Conservation (phyloP, 768 basidiomycete genomes). For the Termitomyces sp. region DNA sequence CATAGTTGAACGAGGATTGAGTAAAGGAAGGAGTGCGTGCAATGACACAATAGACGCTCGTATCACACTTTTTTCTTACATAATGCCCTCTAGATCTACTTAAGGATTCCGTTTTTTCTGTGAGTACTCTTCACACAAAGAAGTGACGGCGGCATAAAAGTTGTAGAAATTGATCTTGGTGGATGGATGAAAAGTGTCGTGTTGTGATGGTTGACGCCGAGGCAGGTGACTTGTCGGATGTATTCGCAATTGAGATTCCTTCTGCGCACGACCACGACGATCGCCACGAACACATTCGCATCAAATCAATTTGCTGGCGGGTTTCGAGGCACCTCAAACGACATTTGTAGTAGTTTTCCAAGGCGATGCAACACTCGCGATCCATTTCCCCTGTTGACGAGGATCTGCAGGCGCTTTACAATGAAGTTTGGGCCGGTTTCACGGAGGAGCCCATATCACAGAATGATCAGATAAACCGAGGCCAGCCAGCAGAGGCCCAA, state of each 20-base stretch:
- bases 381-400: conserved; percentile 51
- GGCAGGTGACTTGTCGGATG: conserved; percentile 15
- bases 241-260: conserved; percentile 9
- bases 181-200: background rate
- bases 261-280: conserved; percentile 24
- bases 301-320: background rate
- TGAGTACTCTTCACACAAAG: too few species aligned
- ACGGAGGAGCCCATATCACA: conserved; percentile 35
- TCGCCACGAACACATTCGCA: conserved; percentile 3
- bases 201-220: background rate
- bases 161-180: background rate
- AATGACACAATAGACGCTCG: conserved; percentile 7
- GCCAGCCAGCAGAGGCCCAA: conserved; percentile 24
- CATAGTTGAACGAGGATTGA: conserved; percentile 23
- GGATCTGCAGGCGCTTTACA: conserved; percentile 69
- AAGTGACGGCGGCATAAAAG: background rate
- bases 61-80: background rate
- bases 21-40: background rate
- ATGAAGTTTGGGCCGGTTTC: conserved; percentile 70
- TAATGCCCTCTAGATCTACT: background rate
- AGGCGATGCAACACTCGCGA: conserved; percentile 37
- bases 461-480: conserved; percentile 34
- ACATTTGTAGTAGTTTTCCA: conserved; percentile 28
- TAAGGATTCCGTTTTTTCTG: background rate
- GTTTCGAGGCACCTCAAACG: background rate